Conservation (phyloP, 78 protist species). For the Dictyostelium purpureum region DNA sequence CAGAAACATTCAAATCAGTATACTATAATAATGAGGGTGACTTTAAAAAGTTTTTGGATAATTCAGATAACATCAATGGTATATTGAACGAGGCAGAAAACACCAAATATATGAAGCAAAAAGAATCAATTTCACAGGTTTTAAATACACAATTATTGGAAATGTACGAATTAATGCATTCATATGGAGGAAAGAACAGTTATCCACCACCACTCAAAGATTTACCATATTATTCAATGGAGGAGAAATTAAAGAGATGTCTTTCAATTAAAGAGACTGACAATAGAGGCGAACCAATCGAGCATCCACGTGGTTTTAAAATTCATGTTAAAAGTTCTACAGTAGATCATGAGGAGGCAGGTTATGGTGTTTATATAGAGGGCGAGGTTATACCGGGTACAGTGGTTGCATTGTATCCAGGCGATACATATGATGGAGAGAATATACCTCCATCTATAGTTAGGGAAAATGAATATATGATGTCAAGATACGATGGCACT, state of each 20-base stretch:
- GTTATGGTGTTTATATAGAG: slow-evolving; percentile 51
- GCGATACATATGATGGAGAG: slow-evolving; percentile 19
- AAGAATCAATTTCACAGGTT: background rate
- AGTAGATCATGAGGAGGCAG: slow-evolving; percentile 50
- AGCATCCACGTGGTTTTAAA: slow-evolving; percentile 66
- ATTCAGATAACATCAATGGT: background rate
- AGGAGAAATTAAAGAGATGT: slow-evolving; percentile 38
- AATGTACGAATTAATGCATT: slow-evolving; percentile 9
- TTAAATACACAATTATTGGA: background rate
- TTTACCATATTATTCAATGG: slow-evolving; percentile 30
- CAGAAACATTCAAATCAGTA: background rate
- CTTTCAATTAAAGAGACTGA: background rate
- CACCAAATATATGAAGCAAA: slow-evolving; percentile 1
- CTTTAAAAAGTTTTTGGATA: background rate
- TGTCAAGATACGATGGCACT: slow-evolving; percentile 58
- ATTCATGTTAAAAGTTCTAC: background rate
- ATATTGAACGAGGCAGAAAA: background rate
- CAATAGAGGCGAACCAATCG: slow-evolving; percentile 1
- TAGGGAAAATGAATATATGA: slow-evolving; percentile 46
- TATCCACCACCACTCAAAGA: slow-evolving; percentile 61
- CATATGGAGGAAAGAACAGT: slow-evolving; percentile 19
- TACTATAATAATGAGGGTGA: background rate
- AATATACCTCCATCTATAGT: background rate
- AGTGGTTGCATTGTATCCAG: slow-evolving; percentile 65
- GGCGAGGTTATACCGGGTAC: slow-evolving; percentile 67